These are phyloP conservation scores for Psidium friedrichsthalianum DNA, from an alignment of 345 rosid species.

Conservation along the genomic window DNA sequence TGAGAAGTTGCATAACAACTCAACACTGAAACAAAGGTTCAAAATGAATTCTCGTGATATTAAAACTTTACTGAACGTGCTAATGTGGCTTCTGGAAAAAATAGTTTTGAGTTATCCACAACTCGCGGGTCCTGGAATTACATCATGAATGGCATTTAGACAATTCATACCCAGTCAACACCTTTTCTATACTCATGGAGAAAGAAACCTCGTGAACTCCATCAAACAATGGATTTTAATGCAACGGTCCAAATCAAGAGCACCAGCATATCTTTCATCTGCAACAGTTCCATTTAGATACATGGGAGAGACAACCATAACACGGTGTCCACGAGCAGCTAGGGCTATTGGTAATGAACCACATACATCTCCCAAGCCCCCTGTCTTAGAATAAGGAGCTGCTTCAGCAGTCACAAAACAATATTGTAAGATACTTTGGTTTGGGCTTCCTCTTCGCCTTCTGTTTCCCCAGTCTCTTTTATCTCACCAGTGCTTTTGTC, in stretches of 20 bases:
- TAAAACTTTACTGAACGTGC: background rate
- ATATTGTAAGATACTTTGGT: constrained; percentile 34
- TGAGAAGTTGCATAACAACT: constrained; percentile 5
- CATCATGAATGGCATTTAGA: background rate
- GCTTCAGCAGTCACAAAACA: constrained; percentile 88
- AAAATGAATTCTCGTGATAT: background rate
- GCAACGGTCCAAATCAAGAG: constrained; percentile 29
- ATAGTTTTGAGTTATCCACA: background rate
- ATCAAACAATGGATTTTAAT: constrained; percentile 56
- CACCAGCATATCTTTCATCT: constrained; percentile 39
- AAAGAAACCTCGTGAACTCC: constrained; percentile 73
- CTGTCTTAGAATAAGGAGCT: constrained; percentile 94
- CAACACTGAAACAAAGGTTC: background rate
- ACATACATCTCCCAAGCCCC: constrained; percentile 94
- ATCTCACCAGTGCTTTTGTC: constrained; percentile 1
- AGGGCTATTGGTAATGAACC: constrained; percentile 86
- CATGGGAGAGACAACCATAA: constrained; percentile 64
- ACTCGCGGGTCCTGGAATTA: background rate
- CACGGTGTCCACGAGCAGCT: constrained; percentile 80
- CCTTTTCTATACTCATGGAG: constrained; percentile 80
- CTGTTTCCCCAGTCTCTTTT: constrained; percentile 22
- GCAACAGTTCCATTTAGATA: constrained; percentile 51
- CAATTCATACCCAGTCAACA: constrained; percentile 82
- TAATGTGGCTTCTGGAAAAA: background rate
- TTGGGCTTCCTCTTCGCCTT: constrained; percentile 11